Base-by-base conservation (phyloP, 2,329 filamentous ascomycete species). In the Ascosphaera acerosa region DNA sequence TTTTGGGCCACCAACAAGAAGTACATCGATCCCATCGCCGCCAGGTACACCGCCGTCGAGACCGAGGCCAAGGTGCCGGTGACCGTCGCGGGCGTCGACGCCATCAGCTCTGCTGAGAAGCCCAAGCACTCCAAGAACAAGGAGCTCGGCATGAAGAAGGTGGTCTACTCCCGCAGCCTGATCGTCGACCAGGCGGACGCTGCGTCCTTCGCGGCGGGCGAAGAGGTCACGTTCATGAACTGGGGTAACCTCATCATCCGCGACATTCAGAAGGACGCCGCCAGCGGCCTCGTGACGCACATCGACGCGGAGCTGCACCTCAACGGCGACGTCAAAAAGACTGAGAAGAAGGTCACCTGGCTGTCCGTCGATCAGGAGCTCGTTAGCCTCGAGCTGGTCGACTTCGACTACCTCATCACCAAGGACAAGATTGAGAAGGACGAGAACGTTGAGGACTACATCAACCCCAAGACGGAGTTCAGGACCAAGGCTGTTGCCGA, bases 321-420 rank as follows among this genome's bases (percentile, higher is more conserved):
- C 31, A 69, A 76, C 43, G 82, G 84, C 34, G 84, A 94, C 50
- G 77, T 94, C 52, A 91, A 90, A 62, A 74, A 77, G 47, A 94
- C 84, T 0, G 71, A 80, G 46, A 92, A 92, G 68, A 94, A 94
- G 62, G 69, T 94, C 22, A 92, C 82, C 1, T 94, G 84, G 84
- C 59, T 94, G 30, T 73, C 78, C 2, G 66, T 64, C 1, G 67
- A 77, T 40, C 76, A 84, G 55, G 66, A 75, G 35, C 64, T 91
- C 1, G 62, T 90, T 10, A 70, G 72, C 5, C 71, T 87, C 15
- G 77, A 91, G 52, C 64, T 91, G 7, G 84, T 82, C 54, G 81
- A 92, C 42, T 94, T 92, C 49, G 84, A 91, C 54, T 84, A 89
- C 55, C 64, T 94, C 30, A 75, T 94, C 47, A 89, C 75, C 36